Evolutionary conservation across 495 filamentous ascomycete genomes (phyloP).

Genomic region (Daldinia loculata): DNA sequence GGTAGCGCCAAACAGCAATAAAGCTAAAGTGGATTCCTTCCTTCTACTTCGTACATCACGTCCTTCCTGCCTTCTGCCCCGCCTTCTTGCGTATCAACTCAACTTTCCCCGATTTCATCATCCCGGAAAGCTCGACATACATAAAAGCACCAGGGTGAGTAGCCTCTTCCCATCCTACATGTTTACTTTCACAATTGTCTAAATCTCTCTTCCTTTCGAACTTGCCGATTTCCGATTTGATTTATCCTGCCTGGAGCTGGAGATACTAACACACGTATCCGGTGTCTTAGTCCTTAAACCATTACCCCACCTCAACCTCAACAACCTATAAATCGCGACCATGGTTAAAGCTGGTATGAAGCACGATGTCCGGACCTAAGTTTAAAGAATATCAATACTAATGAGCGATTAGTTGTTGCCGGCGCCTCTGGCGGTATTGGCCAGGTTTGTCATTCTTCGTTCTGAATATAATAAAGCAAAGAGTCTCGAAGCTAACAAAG

Average conservation of each 20-base stretch:
- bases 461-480: constrained; percentile 16
- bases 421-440: constrained; percentile 98
- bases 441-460: constrained; percentile 68
- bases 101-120: constrained; percentile 34
- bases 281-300: constrained; percentile 19
- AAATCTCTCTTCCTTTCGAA: constrained; percentile 1
- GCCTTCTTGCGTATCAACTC: constrained; percentile 37
- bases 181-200: constrained; percentile 17
- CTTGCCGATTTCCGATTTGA: constrained; percentile 13
- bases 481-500: constrained; percentile 44
- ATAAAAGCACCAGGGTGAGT: constrained; percentile 35
- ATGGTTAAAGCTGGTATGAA: constrained; percentile 90
- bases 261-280: constrained; percentile 35
- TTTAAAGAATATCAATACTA: constrained; percentile 36
- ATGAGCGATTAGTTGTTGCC: constrained; percentile 75
- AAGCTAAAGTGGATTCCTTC: constrained; percentile 35
- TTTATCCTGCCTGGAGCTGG: constrained; percentile 26
- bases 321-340: constrained; percentile 50
- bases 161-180: constrained; percentile 41
- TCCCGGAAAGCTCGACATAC: constrained; percentile 4
- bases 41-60: neutral
- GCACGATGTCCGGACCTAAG: constrained; percentile 2
- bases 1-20: constrained; percentile 19
- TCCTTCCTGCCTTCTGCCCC: constrained; percentile 36
- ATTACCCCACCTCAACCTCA: constrained; percentile 42